phyloP scores from a whole-genome alignment of 2,329 filamentous ascomycete genomes.

The Acrocalymma vagum region DNA sequence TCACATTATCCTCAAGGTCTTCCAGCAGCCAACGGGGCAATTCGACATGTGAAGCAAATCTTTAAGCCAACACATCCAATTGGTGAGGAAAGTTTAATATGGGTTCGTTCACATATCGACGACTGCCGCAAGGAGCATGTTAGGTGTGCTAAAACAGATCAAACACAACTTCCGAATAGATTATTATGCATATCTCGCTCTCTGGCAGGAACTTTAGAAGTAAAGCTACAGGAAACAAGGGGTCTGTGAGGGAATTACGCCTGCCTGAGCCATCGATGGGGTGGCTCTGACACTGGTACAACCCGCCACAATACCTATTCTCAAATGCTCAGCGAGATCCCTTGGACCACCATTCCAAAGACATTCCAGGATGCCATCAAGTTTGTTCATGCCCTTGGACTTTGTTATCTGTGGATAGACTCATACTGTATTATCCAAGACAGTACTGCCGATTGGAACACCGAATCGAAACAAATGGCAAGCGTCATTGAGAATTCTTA shows the following conservation, averaged over 20 bases:
- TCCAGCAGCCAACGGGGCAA: conserved; percentile 18
- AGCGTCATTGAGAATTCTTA: conserved; percentile 15
- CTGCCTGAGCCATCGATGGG: too few relatives aligned
- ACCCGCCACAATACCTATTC: conserved; percentile 1
- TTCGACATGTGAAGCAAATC: too few relatives aligned
- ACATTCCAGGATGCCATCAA: conserved; percentile 13
- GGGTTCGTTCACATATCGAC: conserved; percentile 13
- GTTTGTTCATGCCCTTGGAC: conserved; percentile 16
- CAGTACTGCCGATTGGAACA: conserved; percentile 16
- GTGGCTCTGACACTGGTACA: too few relatives aligned
- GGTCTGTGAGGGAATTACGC: too few relatives aligned
- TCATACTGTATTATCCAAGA: conserved; percentile 23
- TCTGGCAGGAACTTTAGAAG: conserved; percentile 7
- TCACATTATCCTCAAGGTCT: conserved; percentile 19
- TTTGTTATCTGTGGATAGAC: conserved; percentile 36
- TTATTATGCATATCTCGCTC: conserved; percentile 1
- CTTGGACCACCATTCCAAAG: conserved; percentile 2
- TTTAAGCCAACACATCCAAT: too few relatives aligned
- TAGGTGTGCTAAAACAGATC: conserved; percentile 9
- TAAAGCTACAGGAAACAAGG: neutral
- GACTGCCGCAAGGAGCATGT: conserved; percentile 13
- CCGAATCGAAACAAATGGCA: conserved; percentile 16
- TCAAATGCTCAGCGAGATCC: conserved; percentile 2
- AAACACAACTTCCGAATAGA: conserved; percentile 13
- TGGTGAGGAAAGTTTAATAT: conserved; percentile 12